phyloP scores from a whole-genome alignment of 306 rosid genomes.

The Citrullus colocynthis region DNA sequence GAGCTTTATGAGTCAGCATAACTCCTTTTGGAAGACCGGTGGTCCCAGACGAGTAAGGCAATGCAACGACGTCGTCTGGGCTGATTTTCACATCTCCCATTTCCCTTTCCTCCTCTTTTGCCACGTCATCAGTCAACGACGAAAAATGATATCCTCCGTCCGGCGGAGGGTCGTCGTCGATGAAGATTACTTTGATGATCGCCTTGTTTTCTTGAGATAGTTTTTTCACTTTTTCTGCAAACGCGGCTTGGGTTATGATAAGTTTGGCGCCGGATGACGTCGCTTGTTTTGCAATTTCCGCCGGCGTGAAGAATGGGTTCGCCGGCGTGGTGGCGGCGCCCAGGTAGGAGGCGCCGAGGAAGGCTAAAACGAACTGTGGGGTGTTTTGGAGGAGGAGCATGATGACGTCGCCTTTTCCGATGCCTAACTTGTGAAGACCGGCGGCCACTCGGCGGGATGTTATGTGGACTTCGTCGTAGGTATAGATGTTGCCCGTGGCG shows the following conservation, averaged over 20 bases:
- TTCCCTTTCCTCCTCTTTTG: not conserved
- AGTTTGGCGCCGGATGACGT: not conserved
- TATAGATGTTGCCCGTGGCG: slow-evolving; percentile 29
- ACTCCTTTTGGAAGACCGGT: slow-evolving; percentile 72
- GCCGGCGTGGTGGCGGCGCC: slow-evolving; percentile 50
- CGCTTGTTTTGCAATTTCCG: not conserved
- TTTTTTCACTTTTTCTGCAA: not conserved
- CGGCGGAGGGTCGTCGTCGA: not conserved
- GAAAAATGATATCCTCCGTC: not conserved
- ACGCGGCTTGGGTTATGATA: not conserved
- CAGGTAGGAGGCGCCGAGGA: slow-evolving; percentile 44
- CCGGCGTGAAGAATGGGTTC: not conserved
- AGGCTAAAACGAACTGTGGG: slow-evolving; percentile 46
- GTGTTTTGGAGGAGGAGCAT: slow-evolving; percentile 72
- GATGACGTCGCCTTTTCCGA: slow-evolving; percentile 45
- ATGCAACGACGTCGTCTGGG: slow-evolving; percentile 61
- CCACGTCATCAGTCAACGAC: not conserved
- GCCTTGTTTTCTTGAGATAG: not conserved
- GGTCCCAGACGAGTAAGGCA: slow-evolving; percentile 73
- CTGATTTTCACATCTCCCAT: slow-evolving; percentile 27
- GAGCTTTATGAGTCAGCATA: slow-evolving; percentile 51
- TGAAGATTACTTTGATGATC: not conserved
- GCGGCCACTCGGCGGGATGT: slow-evolving; percentile 37
- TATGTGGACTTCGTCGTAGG: slow-evolving; percentile 40
- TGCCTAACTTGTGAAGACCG: slow-evolving; percentile 42